These are phyloP conservation scores for Wallacemonas sp. DNA, from an alignment of 208 protist genomes.

Conservation along the genomic window DNA sequence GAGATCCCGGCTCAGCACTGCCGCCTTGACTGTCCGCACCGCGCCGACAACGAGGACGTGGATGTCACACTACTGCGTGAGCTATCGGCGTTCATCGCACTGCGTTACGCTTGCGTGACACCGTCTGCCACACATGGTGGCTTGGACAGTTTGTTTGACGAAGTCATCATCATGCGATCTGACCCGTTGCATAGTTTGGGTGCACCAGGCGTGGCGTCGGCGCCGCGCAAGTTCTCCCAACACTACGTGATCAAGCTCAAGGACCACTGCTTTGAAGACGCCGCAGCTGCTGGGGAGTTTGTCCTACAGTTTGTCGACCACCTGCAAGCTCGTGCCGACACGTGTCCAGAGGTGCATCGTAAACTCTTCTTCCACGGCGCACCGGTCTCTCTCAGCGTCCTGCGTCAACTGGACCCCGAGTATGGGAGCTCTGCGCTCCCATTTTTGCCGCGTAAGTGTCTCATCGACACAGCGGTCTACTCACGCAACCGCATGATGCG, in stretches of 20 bases:
- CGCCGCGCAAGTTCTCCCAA: conserved; percentile 85
- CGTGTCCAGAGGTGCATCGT: conserved; percentile 35
- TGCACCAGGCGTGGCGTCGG: too few species aligned
- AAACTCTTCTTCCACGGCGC: conserved; percentile 74
- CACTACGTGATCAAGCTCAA: conserved; percentile 79
- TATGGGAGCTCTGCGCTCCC: conserved; percentile 37
- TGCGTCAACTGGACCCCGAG: conserved; percentile 10
- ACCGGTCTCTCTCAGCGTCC: conserved; percentile 22
- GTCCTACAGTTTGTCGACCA: conserved; percentile 62
- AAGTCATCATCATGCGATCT: conserved; percentile 61
- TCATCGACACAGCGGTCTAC: conserved; percentile 86
- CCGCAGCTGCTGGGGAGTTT: conserved; percentile 49
- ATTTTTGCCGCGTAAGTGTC: conserved; percentile 51
- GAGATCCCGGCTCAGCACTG: conserved; percentile 31
- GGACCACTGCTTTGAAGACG: conserved; percentile 47
- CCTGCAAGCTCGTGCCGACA: conserved; percentile 25
- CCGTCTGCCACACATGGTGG: background rate
- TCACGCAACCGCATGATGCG: conserved; percentile 82
- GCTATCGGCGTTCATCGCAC: conserved; percentile 50
- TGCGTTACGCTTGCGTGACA: conserved; percentile 18
- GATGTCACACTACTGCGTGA: conserved; percentile 40
- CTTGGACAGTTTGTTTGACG: conserved; percentile 15
- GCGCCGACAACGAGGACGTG: conserved; percentile 43
- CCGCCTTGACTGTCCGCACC: conserved; percentile 44
- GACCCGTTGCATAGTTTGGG: too few species aligned